Evolutionary conservation across 164 flowering plant genomes (phyloP).

Genomic region (Nymphaea thermarum): DNA sequence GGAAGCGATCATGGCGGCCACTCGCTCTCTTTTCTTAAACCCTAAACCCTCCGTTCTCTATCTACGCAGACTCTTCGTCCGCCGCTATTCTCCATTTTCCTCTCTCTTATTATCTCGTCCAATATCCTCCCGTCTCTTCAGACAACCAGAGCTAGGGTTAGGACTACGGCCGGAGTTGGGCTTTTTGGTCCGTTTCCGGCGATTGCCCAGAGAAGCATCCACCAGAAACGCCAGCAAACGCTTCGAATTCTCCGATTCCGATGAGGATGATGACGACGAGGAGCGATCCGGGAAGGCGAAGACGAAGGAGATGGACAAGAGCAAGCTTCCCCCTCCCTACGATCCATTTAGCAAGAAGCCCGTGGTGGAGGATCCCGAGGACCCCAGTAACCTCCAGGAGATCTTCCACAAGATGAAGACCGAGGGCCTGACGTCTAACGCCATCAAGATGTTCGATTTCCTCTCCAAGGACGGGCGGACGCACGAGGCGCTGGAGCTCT

Average conservation of each 20-base stretch:
- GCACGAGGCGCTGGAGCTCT: conserved; percentile 76
- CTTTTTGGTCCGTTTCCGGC: not conserved
- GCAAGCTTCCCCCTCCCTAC: conserved; percentile 73
- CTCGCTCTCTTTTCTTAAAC: not conserved
- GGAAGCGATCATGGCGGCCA: not conserved
- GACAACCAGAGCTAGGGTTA: not conserved
- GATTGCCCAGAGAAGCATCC: not conserved
- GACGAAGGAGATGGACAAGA: conserved; percentile 11
- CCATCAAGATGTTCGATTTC: conserved; percentile 93
- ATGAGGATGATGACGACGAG: conserved; percentile 11
- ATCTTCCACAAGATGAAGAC: conserved; percentile 61
- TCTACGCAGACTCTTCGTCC: not conserved
- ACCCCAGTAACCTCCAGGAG: conserved; percentile 64
- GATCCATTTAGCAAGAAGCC: conserved; percentile 74
- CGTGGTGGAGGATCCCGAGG: conserved; percentile 43
- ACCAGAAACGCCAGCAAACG: conserved; percentile 16
- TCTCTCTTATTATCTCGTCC: not conserved
- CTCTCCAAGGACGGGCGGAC: conserved; percentile 82
- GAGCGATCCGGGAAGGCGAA: not conserved
- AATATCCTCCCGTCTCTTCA: not conserved
- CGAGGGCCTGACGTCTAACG: conserved; percentile 45
- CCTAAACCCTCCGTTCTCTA: not conserved
- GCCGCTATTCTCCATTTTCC: not conserved
- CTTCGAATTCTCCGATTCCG: conserved; percentile 38
- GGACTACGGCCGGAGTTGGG: not conserved